Base-by-base conservation (phyloP, 2,329 filamentous ascomycete species). In the Neocatenulostroma microsporum region DNA sequence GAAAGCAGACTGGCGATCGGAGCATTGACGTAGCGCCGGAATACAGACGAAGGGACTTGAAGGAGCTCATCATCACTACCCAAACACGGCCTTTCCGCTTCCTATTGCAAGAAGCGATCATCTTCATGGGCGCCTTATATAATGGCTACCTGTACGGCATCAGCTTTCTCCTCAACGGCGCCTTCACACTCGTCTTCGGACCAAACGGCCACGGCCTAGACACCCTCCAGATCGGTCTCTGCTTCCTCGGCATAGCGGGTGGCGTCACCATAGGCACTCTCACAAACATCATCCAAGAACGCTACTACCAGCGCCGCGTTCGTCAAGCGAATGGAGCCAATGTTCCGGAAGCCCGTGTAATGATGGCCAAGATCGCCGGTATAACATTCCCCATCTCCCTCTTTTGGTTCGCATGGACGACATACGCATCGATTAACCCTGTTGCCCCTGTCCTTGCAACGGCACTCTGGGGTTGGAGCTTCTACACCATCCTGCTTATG, bases 401-500 rank as follows among this genome's bases (percentile, higher is more conserved):
- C 10, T 44, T 44, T 30, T 44, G 41, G 41, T 44, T 41, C 30
- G 41, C 37, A 6, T 44, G 41, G 41, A 44, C 41, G 10, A 37
- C 37, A 13, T 36, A 40, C 14, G 14, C 18, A 11, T 30, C 20
- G 14, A 30, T 44, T 21, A 21, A 44, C 30, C 32, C 34, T 10
- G 55, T 69, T 26, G 59, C 67, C 2, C 65, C 68, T 0, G 62
- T 72, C 3, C 41, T 72, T 11, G 68, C 66, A 2, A 66, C 63
- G 0, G 58, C 62, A 0, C 60, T 71, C 14, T 71, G 67, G 57
- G 69, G 67, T 0, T 69, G 62, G 61, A 62, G 58, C 3, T 69
- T 70, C 44, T 69, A 69, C 37, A 67, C 62, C 1, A 53, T 70
- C 0, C 69, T 70, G 21, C 51, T 70, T 1, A 69, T 69, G 66